Conservation (phyloP, 139 green algal genomes). For the Micromonas pusilla region DNA sequence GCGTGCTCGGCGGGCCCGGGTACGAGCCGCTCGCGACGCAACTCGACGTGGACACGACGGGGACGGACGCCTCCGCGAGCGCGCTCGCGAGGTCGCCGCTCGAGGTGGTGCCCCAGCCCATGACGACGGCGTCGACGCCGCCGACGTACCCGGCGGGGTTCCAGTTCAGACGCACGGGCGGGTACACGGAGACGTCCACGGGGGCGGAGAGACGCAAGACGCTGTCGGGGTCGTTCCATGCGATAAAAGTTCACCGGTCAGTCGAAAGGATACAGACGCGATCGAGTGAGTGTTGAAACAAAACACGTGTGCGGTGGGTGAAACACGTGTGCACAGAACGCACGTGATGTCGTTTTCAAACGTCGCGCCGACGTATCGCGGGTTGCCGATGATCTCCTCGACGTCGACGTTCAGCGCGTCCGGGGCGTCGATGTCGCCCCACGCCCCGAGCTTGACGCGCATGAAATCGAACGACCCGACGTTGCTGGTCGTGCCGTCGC, state of each 20-base stretch:
- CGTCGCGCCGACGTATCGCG: not conserved
- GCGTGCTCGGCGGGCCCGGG: not conserved
- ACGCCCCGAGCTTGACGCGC: not conserved
- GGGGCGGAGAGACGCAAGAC: not conserved
- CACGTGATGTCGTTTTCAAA: not conserved
- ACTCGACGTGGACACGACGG: not conserved
- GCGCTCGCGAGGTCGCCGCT: not conserved
- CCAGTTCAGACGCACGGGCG: not conserved
- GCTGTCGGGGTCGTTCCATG: not conserved
- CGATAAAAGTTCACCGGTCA: too few relatives aligned
- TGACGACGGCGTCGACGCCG: not conserved
- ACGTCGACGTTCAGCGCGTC: not conserved
- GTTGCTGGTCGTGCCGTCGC: not conserved
- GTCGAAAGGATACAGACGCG: too few relatives aligned
- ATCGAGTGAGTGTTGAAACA: too few relatives aligned
- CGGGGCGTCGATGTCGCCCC: not conserved
- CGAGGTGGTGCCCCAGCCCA: constrained; percentile 4
- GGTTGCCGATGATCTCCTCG: not conserved
- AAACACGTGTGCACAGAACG: too few relatives aligned
- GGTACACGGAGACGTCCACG: not conserved
- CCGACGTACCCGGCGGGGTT: not conserved
- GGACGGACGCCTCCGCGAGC: not conserved
- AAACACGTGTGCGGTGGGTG: too few relatives aligned
- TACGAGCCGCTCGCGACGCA: not conserved
- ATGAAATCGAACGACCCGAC: not conserved